Base-by-base conservation (phyloP, 225 moss, liverwort and hornwort species). In the Bryoerythrophyllum caledonicum region DNA sequence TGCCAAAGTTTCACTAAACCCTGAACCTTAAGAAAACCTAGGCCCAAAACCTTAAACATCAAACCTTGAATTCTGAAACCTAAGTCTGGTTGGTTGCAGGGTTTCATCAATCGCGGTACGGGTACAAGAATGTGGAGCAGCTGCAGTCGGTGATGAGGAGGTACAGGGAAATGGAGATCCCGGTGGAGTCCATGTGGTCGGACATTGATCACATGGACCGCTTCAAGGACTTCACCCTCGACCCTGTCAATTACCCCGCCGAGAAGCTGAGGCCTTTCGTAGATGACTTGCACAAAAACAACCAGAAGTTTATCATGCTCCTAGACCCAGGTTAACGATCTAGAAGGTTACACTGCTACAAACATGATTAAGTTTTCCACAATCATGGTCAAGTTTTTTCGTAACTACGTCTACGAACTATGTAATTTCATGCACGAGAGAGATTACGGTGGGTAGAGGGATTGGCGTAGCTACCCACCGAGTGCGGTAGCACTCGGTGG, bases 221-320 rank as follows among this genome's bases (percentile, higher is more conserved):
- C 63, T 85, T 78, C 65, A 80, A 78, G 77, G 88, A 88, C 71
- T 88, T 88, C 75, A 82, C 88, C 1, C 78, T 88, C 16, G 78
- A 80, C 32, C 77, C 88, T n/a, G 80, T 76, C 60, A 85, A 85
- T 60, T 88, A 80, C 46, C 85, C 85, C 4, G 65, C 44, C 7
- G 80, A 85, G 71, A 85, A 73, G 54, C 68, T 88, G 74, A 71
- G 78, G 43, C 77, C 81, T 12, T 91, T 96, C 71, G 84, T 96
- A 40, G 66, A 91, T 35, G 79, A 78, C 27, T 53, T 96, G 65
- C 93, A 93, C 65, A 72, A 66, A 23, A 83, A 90, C 35, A 77
- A 90, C 38, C 91, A 88, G 59, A 82, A 89, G 67, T 96, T 84
- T 30, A 89, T 96, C 24, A 77, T 91, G 53, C 93, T 96, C 63